Evolutionary conservation across 306 rosid genomes (phyloP), one percentile per base, ranked within the genome.

Genomic region (Rosa chinensis): DNA sequence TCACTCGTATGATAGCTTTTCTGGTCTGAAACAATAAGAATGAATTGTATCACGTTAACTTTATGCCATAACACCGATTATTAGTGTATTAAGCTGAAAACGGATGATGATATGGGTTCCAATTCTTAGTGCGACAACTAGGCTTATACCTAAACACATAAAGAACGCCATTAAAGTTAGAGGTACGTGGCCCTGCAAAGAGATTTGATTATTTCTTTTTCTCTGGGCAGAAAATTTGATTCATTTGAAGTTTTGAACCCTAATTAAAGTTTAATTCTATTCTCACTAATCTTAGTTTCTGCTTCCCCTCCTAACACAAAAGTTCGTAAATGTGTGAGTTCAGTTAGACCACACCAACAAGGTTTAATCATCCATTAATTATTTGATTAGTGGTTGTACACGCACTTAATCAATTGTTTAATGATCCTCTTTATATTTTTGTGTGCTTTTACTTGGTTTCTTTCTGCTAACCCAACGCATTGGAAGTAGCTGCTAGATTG

Each of bases 401-500:
- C 21, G 21, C 2, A 16, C 4, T 16, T 32, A 63, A 32, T 63
- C 69, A 37, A 11, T 64, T 64, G 70, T 35, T 61, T 11, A 61
- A 23, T 21, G 4, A 58, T 58, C 64, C 5, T 20, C 2, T 48
- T 49, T 44, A 21, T 56, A 28, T 23, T 35, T 17, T 3, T 20
- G 28, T 1, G 40, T 39, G 43, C 48, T 52, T 77, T 67, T 35
- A 20, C 63, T 49, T 76, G 47, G 63, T 23, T 75, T 58, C 6
- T 76, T 44, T 62, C 10, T 76, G 47, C 47, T 62, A 45, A 76
- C 44, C 72, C 62, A 76, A 63, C 48, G 13, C 56, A 69, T 44
- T 42, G 69, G 72, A 47, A 52, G 77, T 37, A 53, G 77, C 68
- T 14, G 67, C 70, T 43, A 44, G 76, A 78, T 78, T 78, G 81